These are phyloP conservation scores for Saitozyma sp. DNA, from an alignment of 768 basidiomycete species.

Conservation along the genomic window DNA sequence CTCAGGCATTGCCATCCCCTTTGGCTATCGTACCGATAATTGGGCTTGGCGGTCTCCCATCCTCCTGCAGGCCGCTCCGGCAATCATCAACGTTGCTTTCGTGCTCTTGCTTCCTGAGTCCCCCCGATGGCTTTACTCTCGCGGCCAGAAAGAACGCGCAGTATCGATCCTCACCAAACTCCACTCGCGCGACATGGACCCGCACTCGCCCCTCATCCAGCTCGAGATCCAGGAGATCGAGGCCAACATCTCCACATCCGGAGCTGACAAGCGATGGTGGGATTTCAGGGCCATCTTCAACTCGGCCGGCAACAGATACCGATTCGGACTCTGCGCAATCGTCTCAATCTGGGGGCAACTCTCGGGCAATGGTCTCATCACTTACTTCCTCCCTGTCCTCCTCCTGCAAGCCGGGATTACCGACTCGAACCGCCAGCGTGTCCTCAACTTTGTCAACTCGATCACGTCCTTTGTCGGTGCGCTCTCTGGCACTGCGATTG, in stretches of 20 bases:
- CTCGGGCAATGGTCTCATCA: constrained; percentile 58
- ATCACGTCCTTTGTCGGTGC: constrained; percentile 58
- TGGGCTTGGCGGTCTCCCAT: constrained; percentile 55
- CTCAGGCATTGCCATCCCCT: constrained; percentile 23
- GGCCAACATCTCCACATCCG: constrained; percentile 59
- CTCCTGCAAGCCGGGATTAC: constrained; percentile 52
- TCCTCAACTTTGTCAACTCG: constrained; percentile 61
- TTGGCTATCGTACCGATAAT: constrained; percentile 7
- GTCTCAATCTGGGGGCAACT: constrained; percentile 57
- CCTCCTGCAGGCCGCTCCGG: constrained; percentile 60
- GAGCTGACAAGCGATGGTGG: constrained; percentile 56
- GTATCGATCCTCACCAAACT: constrained; percentile 57
- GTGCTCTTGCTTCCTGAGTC: constrained; percentile 61
- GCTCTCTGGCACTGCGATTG: constrained; percentile 53
- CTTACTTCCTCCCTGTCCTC: constrained; percentile 46
- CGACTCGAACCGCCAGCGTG: constrained; percentile 50
- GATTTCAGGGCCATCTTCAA: constrained; percentile 61
- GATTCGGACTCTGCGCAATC: constrained; percentile 60
- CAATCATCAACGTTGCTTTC: constrained; percentile 57
- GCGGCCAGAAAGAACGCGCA: constrained; percentile 57
- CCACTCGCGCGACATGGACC: constrained; percentile 58
- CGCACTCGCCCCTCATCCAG: constrained; percentile 59
- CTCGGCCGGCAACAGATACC: constrained; percentile 57
- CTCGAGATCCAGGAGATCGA: constrained; percentile 62
- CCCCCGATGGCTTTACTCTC: constrained; percentile 57